phyloP scores from a whole-genome alignment of 345 rosid species.

The Xanthoceras sorbifolium region DNA sequence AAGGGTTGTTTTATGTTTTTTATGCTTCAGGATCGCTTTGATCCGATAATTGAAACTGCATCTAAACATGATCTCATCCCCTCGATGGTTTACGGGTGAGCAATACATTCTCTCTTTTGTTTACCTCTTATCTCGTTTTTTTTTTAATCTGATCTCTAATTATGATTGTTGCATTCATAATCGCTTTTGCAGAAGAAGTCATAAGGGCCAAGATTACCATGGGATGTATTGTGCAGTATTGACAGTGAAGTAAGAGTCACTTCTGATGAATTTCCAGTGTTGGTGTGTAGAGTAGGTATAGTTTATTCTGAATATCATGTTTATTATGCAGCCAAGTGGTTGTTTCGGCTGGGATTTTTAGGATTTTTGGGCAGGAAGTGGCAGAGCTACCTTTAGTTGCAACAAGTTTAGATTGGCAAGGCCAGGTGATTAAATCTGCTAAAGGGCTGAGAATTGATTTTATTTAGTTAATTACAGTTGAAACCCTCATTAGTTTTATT shows the following conservation, averaged over 20 bases:
- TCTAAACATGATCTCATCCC: slow-evolving; percentile 76
- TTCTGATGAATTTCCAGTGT: not conserved
- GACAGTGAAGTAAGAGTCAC: slow-evolving; percentile 70
- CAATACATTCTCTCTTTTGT: not conserved
- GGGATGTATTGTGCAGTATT: slow-evolving; percentile 88
- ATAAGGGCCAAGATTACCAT: slow-evolving; percentile 69
- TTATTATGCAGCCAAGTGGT: slow-evolving; percentile 65
- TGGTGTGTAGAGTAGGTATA: not conserved
- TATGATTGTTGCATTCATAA: not conserved
- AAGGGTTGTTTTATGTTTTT: slow-evolving; percentile 18
- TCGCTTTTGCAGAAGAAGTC: slow-evolving; percentile 46
- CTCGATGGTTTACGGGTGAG: slow-evolving; percentile 86
- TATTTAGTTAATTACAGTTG: not conserved
- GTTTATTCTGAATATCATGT: not conserved
- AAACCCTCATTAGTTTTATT: not conserved
- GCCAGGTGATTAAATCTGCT: slow-evolving; percentile 50
- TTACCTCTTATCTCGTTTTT: not conserved
- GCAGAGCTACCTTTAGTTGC: slow-evolving; percentile 97
- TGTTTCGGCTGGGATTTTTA: slow-evolving; percentile 73
- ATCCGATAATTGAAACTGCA: slow-evolving; percentile 74
- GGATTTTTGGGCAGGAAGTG: slow-evolving; percentile 79
- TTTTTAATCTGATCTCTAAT: not conserved
- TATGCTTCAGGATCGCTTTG: slow-evolving; percentile 66
- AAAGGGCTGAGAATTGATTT: not conserved
- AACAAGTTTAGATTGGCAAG: slow-evolving; percentile 63